These are phyloP conservation scores for Vigna radiata DNA, from an alignment of 306 rosid genomes.

Conservation along the genomic window DNA sequence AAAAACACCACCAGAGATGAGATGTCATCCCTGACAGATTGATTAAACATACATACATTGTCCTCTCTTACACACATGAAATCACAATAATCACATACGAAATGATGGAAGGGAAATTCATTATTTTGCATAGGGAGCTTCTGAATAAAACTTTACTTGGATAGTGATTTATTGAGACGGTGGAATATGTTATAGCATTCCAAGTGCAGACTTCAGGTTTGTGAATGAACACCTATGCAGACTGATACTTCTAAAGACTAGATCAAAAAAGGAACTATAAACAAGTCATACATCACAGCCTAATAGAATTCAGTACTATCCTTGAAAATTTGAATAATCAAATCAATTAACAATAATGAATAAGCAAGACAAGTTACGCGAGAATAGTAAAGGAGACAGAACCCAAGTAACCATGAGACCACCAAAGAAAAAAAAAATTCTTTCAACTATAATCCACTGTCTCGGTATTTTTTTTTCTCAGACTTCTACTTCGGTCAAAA, in stretches of 20 bases:
- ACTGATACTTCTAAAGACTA: not conserved
- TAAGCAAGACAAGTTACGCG: not conserved
- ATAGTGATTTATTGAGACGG: slow-evolving; percentile 4
- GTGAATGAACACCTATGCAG: not conserved
- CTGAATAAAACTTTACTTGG: not conserved
- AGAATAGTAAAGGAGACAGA: slow-evolving; percentile 9
- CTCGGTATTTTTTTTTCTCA: not conserved
- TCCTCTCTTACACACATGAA: not conserved
- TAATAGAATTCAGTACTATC: slow-evolving; percentile 4
- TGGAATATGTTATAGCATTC: not conserved
- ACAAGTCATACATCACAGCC: slow-evolving; percentile 9
- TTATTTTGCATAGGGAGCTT: not conserved
- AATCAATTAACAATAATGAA: not conserved
- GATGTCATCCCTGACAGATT: not conserved
- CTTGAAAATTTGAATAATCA: slow-evolving; percentile 31
- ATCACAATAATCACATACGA: not conserved
- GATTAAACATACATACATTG: slow-evolving; percentile 2
- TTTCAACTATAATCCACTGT: not conserved
- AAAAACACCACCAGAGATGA: slow-evolving; percentile 2
- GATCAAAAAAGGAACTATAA: not conserved
- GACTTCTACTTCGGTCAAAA: not conserved
- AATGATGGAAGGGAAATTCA: slow-evolving; percentile 16
- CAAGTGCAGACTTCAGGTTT: not conserved
- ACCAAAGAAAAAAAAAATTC: slow-evolving; percentile 14
- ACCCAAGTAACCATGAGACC: not conserved